Evolutionary conservation across 495 filamentous ascomycete genomes (phyloP).

Genomic region (Penicillium atrosanguineum): DNA sequence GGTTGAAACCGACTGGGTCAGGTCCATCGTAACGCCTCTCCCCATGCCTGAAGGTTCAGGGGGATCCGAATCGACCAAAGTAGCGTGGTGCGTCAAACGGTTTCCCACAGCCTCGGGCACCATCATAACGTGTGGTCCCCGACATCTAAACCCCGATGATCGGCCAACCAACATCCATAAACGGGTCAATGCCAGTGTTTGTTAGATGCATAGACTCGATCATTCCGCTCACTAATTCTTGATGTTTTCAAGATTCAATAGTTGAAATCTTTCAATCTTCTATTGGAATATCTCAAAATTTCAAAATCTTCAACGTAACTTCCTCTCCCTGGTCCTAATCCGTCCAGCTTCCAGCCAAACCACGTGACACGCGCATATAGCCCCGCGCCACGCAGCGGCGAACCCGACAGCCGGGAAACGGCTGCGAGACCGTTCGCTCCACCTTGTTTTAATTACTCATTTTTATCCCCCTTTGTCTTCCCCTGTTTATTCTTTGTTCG

Average conservation of each 20-base stretch:
- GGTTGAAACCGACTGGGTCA: background rate
- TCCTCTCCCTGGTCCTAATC: no score
- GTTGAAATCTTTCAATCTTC: no score
- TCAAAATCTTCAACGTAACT: no score
- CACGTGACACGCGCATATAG: constrained; percentile 21
- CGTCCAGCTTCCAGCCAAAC: background rate
- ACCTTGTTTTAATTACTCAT: constrained; percentile 19
- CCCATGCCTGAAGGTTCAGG: no score
- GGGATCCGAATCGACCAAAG: background rate
- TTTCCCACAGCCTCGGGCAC: constrained; percentile 29
- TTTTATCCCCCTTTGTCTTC: background rate
- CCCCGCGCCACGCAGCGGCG: constrained; percentile 28
- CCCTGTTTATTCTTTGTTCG: background rate
- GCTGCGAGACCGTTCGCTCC: constrained; percentile 45
- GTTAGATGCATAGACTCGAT: no score
- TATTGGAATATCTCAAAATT: no score
- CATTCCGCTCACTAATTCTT: no score
- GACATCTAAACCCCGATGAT: constrained; percentile 26
- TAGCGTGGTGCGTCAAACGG: constrained; percentile 10
- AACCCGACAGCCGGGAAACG: constrained; percentile 45
- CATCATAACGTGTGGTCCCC: constrained; percentile 25
- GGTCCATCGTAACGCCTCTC: background rate
- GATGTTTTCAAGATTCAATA: no score
- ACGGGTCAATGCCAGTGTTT: background rate
- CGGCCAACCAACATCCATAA: constrained; percentile 11